Percentiles rank a stretch among this genome's conserved stretches.
Evolutionary conservation across 306 rosid genomes (phyloP).

Genomic region (Malus fusca): DNA sequence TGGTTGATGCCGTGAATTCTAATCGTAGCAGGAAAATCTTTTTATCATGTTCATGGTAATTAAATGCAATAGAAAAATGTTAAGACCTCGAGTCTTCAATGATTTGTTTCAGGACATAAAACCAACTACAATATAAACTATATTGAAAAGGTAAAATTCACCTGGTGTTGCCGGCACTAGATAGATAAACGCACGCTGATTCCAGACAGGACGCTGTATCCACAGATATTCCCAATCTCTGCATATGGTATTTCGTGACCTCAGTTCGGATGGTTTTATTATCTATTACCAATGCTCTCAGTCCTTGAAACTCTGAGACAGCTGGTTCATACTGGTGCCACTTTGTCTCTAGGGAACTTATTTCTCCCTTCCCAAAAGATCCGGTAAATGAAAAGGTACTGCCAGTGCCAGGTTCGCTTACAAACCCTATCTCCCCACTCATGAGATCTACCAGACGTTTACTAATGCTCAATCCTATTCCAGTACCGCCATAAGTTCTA

Average conservation of each 20-base stretch:
- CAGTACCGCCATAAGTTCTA: constrained; percentile 90
- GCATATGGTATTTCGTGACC: constrained; percentile 72
- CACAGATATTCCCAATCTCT: constrained; percentile 71
- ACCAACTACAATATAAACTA: background rate
- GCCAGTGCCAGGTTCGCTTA: constrained; percentile 70
- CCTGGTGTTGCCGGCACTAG: constrained; percentile 44
- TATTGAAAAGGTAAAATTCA: constrained; percentile 12
- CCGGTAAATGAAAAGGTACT: constrained; percentile 86
- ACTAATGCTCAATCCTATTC: constrained; percentile 94
- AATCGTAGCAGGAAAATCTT: background rate
- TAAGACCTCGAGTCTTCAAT: background rate
- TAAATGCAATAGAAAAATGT: background rate
- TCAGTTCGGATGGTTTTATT: constrained; percentile 60
- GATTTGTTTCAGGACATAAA: background rate
- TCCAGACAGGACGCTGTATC: constrained; percentile 46
- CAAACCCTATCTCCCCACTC: constrained; percentile 97
- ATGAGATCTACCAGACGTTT: constrained; percentile 82
- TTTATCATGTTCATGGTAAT: background rate
- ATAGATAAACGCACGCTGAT: constrained; percentile 46
- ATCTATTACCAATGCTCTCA: constrained; percentile 68
- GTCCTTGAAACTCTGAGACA: constrained; percentile 47
- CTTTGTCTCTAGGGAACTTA: constrained; percentile 35
- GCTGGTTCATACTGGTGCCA: constrained; percentile 42
- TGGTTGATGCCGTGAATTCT: background rate
- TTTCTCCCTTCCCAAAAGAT: constrained; percentile 55